Evolutionary conservation across 2,329 filamentous ascomycete species (phyloP).

Genomic region (Ceratocystis cubensis): DNA sequence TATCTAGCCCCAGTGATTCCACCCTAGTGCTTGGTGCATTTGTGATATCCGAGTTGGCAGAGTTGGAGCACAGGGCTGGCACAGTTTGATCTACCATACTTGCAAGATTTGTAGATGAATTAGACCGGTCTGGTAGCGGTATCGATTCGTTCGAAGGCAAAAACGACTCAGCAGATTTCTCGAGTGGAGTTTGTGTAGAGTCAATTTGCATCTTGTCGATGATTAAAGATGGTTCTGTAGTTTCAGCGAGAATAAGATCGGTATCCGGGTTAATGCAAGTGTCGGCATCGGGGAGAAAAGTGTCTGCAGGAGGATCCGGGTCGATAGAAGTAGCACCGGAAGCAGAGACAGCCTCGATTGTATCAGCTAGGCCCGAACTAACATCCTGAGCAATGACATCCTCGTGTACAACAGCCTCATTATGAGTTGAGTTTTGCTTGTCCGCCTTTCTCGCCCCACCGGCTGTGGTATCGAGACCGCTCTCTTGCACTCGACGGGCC

Average conservation of each 20-base stretch:
- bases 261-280: no score
- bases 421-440: not conserved
- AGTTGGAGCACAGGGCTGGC: not conserved
- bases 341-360: not conserved
- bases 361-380: not conserved
- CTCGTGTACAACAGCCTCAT: not conserved
- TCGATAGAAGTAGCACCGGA: not conserved
- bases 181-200: slow-evolving; percentile 21
- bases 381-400: not conserved
- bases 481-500: slow-evolving; percentile 50
- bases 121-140: not conserved
- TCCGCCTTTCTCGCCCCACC: not conserved
- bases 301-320: not conserved
- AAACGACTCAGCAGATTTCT: not conserved
- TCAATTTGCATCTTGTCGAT: slow-evolving; percentile 22
- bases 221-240: not conserved
- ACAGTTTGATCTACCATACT: not conserved
- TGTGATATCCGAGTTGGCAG: not conserved
- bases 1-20: not conserved
- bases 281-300: not conserved
- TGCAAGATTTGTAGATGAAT: not conserved
- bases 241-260: not conserved
- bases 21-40: not conserved
- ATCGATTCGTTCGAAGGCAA: slow-evolving; percentile 3
- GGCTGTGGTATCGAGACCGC: slow-evolving; percentile 27